Evolutionary conservation across 2,329 filamentous ascomycete species (phyloP), one percentile per base, ranked within the genome.

Genomic region (Ophiostoma fasciatum): DNA sequence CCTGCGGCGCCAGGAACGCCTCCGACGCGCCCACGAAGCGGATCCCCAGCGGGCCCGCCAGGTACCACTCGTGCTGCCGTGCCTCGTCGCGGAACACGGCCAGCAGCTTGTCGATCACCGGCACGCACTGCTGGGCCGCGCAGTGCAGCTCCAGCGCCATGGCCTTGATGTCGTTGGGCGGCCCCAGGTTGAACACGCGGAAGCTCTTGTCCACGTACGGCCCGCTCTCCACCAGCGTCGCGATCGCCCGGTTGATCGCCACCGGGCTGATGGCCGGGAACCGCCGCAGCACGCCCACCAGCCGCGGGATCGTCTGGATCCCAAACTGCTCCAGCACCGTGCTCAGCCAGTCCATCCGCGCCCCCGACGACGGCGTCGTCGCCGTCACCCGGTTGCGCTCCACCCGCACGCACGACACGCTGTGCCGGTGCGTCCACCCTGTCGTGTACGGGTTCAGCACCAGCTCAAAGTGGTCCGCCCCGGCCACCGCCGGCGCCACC

Each of bases 201-300:
- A 45, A 46, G 30, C 47, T 49, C 38, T 46, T 47, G 44, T 49
- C 46, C 10, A 46, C 27, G 28, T 49, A 50, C 2, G 47, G 46
- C 3, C 43, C 46, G 15, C 37, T 40, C 33, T 50, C 48, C 8
- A 45, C 40, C 4, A 49, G 44, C 8, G 37, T 37, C 3, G 34
- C 32, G 23, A 49, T 40, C 12, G 46, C 48, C 5, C 32, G 27
- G 35, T 46, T 45, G 41, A 50, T 48, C 9, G 41, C 42, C 2
- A 44, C 35, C 1, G 44, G 46, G 27, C 37, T 45, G 25, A 46
- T 25, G 10, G 31, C 29, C 4, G 48, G 48, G 12, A 48, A 28
- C 5, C 40, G 32, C 27, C 43, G 44, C 19, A 49, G 39, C 6
- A 48, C 25, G 4, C 35, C 37, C 6, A 46, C 41, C 7, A 48